Conservation (phyloP, 2,329 filamentous ascomycete species). For the Alternaria gaisen region DNA sequence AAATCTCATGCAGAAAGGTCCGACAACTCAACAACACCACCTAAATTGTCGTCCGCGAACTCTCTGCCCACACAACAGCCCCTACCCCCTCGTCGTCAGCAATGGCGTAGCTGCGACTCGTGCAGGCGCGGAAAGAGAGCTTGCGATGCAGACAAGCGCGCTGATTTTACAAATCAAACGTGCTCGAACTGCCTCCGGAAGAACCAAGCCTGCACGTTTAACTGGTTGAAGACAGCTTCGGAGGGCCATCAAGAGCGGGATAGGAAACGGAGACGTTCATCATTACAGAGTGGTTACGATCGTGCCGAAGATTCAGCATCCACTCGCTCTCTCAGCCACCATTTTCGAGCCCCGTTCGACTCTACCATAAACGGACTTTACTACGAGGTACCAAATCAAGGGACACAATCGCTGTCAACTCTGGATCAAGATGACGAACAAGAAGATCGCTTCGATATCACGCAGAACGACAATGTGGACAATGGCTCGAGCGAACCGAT, state of each 20-base stretch:
- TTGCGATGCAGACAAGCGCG: constrained; percentile 51
- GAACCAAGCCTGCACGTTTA: constrained; percentile 56
- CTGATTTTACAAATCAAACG: constrained; percentile 32
- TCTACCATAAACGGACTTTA: neutral
- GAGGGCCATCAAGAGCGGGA: neutral
- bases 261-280: constrained; percentile 19
- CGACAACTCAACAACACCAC: neutral
- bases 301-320: neutral
- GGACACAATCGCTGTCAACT: neutral
- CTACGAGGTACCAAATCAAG: neutral
- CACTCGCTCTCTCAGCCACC: constrained; percentile 11
- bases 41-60: neutral
- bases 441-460: neutral
- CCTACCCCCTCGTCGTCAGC: constrained; percentile 12
- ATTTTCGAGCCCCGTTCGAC: neutral
- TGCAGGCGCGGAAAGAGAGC: constrained; percentile 56
- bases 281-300: neutral
- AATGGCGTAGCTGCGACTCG: constrained; percentile 54
- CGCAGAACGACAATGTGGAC: neutral
- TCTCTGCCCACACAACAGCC: neutral
- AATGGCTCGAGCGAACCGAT: neutral
- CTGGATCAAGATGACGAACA: neutral
- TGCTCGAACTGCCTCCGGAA: constrained; percentile 56
- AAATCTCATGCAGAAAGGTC: neutral
- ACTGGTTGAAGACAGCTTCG: constrained; percentile 49